A percentile compares a stretch with the other conserved stretches of the same genome.
Conservation (phyloP, 2,329 filamentous ascomycete species). For the Cordyceps farinosa region DNA sequence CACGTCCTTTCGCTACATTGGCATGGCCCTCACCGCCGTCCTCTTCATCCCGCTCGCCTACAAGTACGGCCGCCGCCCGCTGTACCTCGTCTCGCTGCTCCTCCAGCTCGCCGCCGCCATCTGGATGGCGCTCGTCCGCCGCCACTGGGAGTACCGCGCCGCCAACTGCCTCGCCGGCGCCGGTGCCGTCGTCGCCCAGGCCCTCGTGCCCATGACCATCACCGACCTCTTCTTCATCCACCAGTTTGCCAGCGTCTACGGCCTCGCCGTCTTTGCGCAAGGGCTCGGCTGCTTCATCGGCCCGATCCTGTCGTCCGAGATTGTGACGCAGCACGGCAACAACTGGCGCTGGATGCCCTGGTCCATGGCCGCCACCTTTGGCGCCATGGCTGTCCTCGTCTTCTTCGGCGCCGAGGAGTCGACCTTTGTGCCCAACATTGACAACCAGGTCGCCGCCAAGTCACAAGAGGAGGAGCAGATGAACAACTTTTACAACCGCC, state of each 20-base stretch:
- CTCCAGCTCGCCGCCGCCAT: slow-evolving; percentile 6
- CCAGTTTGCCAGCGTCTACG: slow-evolving; percentile 5
- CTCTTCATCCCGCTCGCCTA: slow-evolving; percentile 11
- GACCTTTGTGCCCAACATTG: slow-evolving; percentile 10
- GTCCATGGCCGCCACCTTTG: background rate
- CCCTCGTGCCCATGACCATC: slow-evolving; percentile 14
- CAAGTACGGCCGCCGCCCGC: slow-evolving; percentile 7
- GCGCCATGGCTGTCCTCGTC: background rate
- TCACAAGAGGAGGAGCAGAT: background rate
- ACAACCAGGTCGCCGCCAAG: slow-evolving; percentile 4
- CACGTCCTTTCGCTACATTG: background rate
- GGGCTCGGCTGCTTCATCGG: background rate
- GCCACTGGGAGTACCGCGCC: background rate
- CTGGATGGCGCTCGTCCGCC: background rate
- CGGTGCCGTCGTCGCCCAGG: slow-evolving; percentile 4
- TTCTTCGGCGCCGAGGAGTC: slow-evolving; percentile 5
- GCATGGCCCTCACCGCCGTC: background rate
- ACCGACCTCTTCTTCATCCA: slow-evolving; percentile 14
- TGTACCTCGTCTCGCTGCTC: background rate
- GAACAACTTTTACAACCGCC: slow-evolving; percentile 3
- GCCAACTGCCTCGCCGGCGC: background rate
- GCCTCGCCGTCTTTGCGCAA: background rate
- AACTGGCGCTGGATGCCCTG: slow-evolving; percentile 5
- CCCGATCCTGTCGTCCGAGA: background rate
- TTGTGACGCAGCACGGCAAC: background rate